Evolutionary conservation across 1,139 yeast genomes (phyloP), one percentile per base, ranked within the genome.

Genomic region (Sugiyamaella paludigena): DNA sequence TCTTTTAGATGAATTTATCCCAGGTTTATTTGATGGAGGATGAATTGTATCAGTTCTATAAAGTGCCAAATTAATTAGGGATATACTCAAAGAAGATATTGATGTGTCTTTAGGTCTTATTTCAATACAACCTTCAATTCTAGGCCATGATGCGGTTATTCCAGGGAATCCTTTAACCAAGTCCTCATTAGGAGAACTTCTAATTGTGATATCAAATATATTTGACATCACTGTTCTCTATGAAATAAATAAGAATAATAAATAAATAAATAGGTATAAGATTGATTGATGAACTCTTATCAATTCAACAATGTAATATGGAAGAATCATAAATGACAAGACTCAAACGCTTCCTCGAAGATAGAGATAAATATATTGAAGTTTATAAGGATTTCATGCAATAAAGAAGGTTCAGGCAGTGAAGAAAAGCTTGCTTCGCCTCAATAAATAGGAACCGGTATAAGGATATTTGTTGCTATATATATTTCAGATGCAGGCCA

Each of bases 91-190:
- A 2, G 59, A 53, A 7, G 52, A 51, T 5, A 42, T 36, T 28
- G 54, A 46, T 9, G 46, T 60, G 50, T 60, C 63, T 35, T 57
- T 57, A 8, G 67, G 55, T 9, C 75, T 58, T 29, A 71, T 58
- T 49, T 70, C 73, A 6, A 71, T 69, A 0, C 66, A 62, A 1
- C 74, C 75, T 31, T 66, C 67, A 6, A 72, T 52, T 9, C 75
- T 61, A 3, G 75, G 75, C 67, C 72, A 67, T 1, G 72, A 66
- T 0, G 75, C 75, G 1, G 67, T 59, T 30, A 71, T 67, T 0
- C 75, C 75, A 2, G 75, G 75, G 45, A 60, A 71, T 7, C 75
- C 75, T 40, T 63, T 66, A 11, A 71, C 71, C 10, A 71, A 52
- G 43, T 71, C 75, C 48, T 69, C 71, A 47, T 71, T 71, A 8